Conservation (phyloP, 2,329 filamentous ascomycete species). For the Hypoxylon rubiginosum region DNA sequence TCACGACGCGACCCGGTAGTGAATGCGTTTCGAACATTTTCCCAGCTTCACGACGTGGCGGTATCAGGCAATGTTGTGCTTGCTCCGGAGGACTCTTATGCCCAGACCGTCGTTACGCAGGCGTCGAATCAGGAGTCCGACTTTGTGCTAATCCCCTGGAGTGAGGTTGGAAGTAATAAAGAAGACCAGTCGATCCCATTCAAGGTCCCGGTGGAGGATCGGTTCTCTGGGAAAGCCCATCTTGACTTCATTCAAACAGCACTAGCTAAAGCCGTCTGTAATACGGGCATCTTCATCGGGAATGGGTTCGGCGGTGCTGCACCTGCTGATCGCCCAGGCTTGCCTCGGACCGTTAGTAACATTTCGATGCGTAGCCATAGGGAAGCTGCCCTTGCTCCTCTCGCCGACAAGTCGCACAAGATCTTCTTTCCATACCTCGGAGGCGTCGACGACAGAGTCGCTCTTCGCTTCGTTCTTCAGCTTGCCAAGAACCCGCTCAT, state of each 20-base stretch:
- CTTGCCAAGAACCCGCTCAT: conserved; percentile 83
- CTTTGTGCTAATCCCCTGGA: conserved; percentile 90
- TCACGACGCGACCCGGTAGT: conserved; percentile 84
- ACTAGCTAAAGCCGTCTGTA: conserved; percentile 73
- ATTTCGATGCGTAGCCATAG: conserved; percentile 71
- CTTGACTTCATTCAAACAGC: conserved; percentile 79
- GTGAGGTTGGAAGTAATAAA: conserved; percentile 80
- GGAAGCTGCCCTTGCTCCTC: conserved; percentile 70
- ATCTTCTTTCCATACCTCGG: conserved; percentile 91
- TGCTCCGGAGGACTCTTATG: conserved; percentile 81
- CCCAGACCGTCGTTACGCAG: conserved; percentile 79
- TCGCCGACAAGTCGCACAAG: conserved; percentile 80
- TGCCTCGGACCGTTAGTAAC: conserved; percentile 66
- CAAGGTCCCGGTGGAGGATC: conserved; percentile 65
- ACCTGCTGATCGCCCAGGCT: conserved; percentile 52
- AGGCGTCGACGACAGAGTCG: conserved; percentile 83
- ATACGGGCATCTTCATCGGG: conserved; percentile 85
- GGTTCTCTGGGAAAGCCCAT: conserved; percentile 74
- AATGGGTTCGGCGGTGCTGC: conserved; percentile 63
- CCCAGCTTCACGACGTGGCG: conserved; percentile 84
- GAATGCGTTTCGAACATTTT: conserved; percentile 91
- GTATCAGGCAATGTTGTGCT: conserved; percentile 86
- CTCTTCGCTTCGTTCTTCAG: conserved; percentile 85
- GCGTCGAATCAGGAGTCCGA: conserved; percentile 79
- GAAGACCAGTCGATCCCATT: conserved; percentile 69